Percentiles rank a stretch among this genome's conserved stretches.
These are phyloP conservation scores for Diddensiella transvaalensis DNA, from an alignment of 805 yeast species.

Conservation along the genomic window DNA sequence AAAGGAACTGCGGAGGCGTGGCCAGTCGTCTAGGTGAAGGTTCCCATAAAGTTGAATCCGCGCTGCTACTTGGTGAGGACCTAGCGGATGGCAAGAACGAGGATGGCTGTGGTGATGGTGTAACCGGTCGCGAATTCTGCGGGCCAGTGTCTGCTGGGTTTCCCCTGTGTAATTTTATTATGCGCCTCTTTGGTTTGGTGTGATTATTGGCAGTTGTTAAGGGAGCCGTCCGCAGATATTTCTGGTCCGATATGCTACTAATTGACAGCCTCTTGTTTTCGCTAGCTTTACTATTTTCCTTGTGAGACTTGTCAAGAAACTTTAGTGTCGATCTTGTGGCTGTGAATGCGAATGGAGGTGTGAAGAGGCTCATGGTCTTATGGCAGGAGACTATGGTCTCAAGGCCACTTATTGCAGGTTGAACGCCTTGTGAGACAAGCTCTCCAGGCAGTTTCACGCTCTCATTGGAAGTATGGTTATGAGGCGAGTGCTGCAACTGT, in stretches of 20 bases:
- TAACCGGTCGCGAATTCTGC: neutral
- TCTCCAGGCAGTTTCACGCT: neutral
- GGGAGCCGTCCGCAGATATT: neutral
- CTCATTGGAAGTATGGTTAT: neutral
- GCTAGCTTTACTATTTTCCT: neutral
- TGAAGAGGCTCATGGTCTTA: slow-evolving; percentile 1
- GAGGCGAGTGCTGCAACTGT: slow-evolving; percentile 6
- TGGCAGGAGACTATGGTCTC: neutral
- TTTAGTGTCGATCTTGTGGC: neutral
- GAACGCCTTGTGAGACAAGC: neutral
- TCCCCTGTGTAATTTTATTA: neutral
- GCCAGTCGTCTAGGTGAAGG: neutral
- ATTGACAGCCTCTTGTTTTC: neutral
- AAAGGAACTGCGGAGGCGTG: neutral
- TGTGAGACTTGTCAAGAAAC: neutral
- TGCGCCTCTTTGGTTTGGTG: neutral
- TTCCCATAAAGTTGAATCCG: neutral
- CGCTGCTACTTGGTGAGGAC: neutral
- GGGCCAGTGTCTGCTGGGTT: neutral
- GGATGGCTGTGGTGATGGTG: too few relatives aligned
- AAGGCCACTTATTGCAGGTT: neutral
- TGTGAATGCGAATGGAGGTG: slow-evolving; percentile 1
- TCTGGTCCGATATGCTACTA: neutral
- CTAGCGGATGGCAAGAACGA: neutral
- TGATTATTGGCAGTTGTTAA: neutral